Evolutionary conservation across 768 basidiomycete species (phyloP).

Genomic region (Fomitopsis pulvina): DNA sequence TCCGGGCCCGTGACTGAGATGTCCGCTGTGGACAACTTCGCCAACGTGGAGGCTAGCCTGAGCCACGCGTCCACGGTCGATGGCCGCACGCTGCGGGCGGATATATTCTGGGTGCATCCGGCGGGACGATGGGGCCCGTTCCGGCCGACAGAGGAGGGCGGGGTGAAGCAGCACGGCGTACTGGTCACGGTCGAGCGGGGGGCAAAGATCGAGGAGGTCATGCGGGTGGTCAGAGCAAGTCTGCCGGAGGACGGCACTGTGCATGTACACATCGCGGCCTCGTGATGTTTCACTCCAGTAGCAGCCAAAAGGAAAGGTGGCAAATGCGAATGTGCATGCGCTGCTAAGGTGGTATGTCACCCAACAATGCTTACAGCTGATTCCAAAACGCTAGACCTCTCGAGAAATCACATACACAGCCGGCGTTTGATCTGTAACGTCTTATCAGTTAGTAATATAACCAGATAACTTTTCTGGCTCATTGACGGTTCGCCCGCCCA

Average conservation of each 20-base stretch:
- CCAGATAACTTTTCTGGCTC: no score
- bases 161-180: constrained; percentile 7
- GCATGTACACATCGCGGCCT: neutral
- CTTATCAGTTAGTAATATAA: no score
- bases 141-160: constrained; percentile 8
- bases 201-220: neutral
- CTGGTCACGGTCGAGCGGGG: constrained; percentile 9
- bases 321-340: no score
- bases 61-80: neutral
- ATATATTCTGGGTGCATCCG: constrained; percentile 12
- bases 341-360: no score
- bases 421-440: no score
- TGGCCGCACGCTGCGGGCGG: neutral
- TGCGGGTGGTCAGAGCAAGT: neutral
- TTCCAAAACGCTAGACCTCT: no score
- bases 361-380: no score
- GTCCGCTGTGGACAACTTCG: constrained; percentile 6
- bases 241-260: neutral
- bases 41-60: constrained; percentile 1
- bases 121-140: constrained; percentile 9
- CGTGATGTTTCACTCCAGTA: no score
- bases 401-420: no score
- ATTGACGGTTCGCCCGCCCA: no score
- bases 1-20: constrained; percentile 2
- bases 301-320: no score